Base-by-base conservation (phyloP, 2,329 filamentous ascomycete genomes). In the Claviceps quebecensis region DNA sequence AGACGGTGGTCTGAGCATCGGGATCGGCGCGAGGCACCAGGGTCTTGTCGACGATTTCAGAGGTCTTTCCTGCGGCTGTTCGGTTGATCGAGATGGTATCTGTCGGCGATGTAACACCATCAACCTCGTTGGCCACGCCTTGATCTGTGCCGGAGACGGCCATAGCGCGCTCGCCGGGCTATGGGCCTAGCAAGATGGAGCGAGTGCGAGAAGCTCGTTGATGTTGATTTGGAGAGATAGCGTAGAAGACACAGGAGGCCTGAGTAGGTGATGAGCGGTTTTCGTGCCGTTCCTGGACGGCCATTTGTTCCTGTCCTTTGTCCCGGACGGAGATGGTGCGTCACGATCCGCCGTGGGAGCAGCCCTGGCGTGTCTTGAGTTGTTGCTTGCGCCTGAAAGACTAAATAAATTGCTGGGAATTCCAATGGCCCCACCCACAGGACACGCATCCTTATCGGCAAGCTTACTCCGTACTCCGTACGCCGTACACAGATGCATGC, bases 1-100 rank as follows among this genome's bases (percentile, higher is more conserved):
- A 83, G 17, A 84, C 76, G n/a, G 80, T 83, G 6, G 81, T 80
- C 59, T 84, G 80, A 26, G 79, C 79, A 68, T 85, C 81, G 5
- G 81, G 81, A 56, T 84, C 81, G 50, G 74, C 72, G 57, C 76
- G 76, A 62, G 75, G 68, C 53, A 71, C 69, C 55, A 78, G 69
- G 1, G 72, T 65, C 52, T 67, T 61, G 55, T 67, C 69, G 54
- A 63, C 66, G 26, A 68, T 63, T n/a, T 63, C 61, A 38, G 58
- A 57, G 36, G 61, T 54, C 45, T 63, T 57, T 41, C 55, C 57
- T 34, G 57, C 53, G 11, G 58, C 58, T 19, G 57, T 53, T 23
- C 59, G 56, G 48, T 60, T 56, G 19, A 67, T 63, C 43, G 58
- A 52, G 34, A 49, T 57, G 52, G 55, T 56, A 46, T 60, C 52